Evolutionary conservation across 192 early-diverging fungal genomes (phyloP), one percentile per base, ranked within the genome.

Genomic region (Funneliformis geosporum): DNA sequence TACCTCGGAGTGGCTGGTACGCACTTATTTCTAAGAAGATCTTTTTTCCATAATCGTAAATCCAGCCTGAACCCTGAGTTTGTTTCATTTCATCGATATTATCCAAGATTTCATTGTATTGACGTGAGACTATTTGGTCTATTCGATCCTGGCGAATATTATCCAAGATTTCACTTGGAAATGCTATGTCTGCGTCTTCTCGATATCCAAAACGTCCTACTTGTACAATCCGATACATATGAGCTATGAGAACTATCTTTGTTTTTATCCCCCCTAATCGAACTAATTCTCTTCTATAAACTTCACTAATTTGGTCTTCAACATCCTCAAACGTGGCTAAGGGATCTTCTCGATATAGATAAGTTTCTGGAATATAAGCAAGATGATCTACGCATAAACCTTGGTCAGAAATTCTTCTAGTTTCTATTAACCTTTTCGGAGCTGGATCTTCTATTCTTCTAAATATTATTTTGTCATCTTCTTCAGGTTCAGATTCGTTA

Each of bases 261-360:
- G 46, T 12, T 25, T 74, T 74, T 46, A 74, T 50, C 0, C 50
- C 47, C 2, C 73, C 50, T 0, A 50, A 1, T 0, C 44, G 25
- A 25, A n/a, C 23, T 5, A 75, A n/a, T 4, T 75, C 73, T 27
- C 1, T n/a, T 60, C 21, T 60, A 21, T 75, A 75, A 60, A 75
- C 14, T 28, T 75, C 9, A 28, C 27, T 47, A 59, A 75, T 75
- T 18, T 60, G 47, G 59, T 75, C 33, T 75, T 75, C 73, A 12
- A 40, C 33, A 28, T 18, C 47, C 60, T 75, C 73, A 60, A 75
- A 75, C 46, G 60, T 55, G 14, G 2, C 43, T 60, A 75, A 28
- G 0, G 55, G n/a, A n/a, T n/a, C n/a, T n/a, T n/a, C n/a, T n/a
- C n/a, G n/a, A n/a, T n/a, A n/a, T n/a, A n/a, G n/a, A n/a, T n/a